Base-by-base conservation (phyloP, 352 stramenopile genomes). In the Ochromonadaceae sp. region DNA sequence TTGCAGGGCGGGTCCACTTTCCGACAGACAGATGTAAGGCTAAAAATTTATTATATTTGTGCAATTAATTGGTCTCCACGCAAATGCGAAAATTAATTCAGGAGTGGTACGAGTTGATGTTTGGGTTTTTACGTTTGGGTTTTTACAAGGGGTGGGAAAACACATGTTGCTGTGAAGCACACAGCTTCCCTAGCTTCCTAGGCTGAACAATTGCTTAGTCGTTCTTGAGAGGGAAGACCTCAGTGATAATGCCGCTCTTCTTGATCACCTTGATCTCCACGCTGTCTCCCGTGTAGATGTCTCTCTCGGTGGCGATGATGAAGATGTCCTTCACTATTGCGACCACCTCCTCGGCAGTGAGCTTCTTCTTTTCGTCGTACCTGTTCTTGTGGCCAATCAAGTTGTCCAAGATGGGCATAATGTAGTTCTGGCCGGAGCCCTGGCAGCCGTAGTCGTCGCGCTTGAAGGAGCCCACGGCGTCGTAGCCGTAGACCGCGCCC, bases 291-390 rank as follows among this genome's bases (percentile, higher is more conserved):
- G 90, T 97, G 81, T 97, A 97, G 81, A 99, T 99, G 85, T 99
- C 91, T 72, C 93, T 83, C 80, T 99, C 92, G 70, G 90, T 90
- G 65, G 90, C 91, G 39, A 89, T 96, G 66, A 99, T 81, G 74
- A 98, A 99, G 14, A 86, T 86, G 72, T 98, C 91, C 81, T 99
- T 99, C 69, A 97, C 90, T 72, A 99, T 92, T 70, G 96, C 83
- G 70, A 98, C 93, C 38, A 91, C 86, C 72, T 98, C 87, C 56
- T 93, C 83, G 26, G 84, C 73, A 34, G 79, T 82, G 34, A 95
- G 77, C 34, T 87, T 79, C 49, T 79, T 76, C 74, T 96, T 95
- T 12, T 86, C 78, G 78, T 97, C 88, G 36, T 81, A 75, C 69
- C 91, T 83, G 74, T 86, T 89, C 70, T 88, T 87, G 71, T 75